Conservation (phyloP, 352 stramenopile genomes). For the Aphanomyces euteiches region DNA sequence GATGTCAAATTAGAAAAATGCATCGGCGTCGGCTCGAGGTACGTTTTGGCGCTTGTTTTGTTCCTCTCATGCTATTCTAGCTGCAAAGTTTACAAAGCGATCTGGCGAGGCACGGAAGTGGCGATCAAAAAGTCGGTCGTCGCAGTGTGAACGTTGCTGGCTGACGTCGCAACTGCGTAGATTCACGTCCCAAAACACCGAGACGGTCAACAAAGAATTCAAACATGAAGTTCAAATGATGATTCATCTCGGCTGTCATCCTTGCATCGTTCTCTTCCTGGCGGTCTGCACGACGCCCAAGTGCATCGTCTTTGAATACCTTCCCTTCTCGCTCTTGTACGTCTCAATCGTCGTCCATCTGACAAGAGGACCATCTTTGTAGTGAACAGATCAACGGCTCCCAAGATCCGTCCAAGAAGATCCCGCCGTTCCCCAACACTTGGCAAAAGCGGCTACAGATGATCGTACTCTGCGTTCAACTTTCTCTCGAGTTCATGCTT, state of each 20-base stretch:
- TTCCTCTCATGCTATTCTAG: conserved; percentile 32
- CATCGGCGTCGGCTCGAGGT: conserved; percentile 72
- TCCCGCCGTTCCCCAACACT: conserved; percentile 59
- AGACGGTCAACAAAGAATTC: conserved; percentile 62
- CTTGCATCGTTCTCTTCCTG: conserved; percentile 66
- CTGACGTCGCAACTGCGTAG: not conserved
- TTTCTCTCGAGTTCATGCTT: not conserved
- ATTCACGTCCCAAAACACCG: conserved; percentile 27
- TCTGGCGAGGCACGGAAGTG: conserved; percentile 68
- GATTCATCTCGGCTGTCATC: conserved; percentile 54
- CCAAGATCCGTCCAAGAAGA: conserved; percentile 46
- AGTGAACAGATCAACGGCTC: conserved; percentile 76
- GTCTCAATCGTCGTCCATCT: conserved; percentile 3
- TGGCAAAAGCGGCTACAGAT: conserved; percentile 77
- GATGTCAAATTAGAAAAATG: conserved; percentile 45
- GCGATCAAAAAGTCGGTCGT: conserved; percentile 65
- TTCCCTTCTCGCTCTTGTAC: conserved; percentile 76
- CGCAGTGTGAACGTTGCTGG: not conserved
- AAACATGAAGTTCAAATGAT: conserved; percentile 75
- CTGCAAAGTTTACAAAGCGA: conserved; percentile 71
- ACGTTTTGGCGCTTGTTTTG: not conserved
- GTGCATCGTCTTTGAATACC: conserved; percentile 68
- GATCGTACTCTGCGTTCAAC: conserved; percentile 44
- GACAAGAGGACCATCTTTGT: not conserved
- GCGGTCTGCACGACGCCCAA: conserved; percentile 56